These are phyloP conservation scores for Thelonectria discophora DNA, from an alignment of 2,329 filamentous ascomycete species.

Conservation along the genomic window DNA sequence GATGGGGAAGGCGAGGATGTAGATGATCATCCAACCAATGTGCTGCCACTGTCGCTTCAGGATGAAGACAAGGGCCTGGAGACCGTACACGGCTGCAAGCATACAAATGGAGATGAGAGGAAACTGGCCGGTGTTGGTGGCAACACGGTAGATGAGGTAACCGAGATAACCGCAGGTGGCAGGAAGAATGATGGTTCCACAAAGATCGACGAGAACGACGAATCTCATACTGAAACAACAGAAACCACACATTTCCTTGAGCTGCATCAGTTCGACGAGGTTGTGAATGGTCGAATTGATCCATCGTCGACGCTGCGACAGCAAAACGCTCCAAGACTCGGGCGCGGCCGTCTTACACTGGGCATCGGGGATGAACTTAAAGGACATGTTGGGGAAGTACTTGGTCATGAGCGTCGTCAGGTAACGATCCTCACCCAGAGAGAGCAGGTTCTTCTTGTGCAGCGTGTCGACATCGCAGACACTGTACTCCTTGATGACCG, in stretches of 20 bases:
- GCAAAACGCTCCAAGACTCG: slow-evolving; percentile 89
- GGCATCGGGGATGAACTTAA: slow-evolving; percentile 94
- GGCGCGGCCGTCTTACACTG: slow-evolving; percentile 94
- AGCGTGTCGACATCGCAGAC: slow-evolving; percentile 92
- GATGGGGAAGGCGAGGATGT: slow-evolving; percentile 92
- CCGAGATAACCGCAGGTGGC: slow-evolving; percentile 87
- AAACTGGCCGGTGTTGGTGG: slow-evolving; percentile 75
- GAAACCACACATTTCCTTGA: slow-evolving; percentile 97
- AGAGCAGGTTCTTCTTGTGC: slow-evolving; percentile 94
- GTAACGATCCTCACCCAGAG: slow-evolving; percentile 96
- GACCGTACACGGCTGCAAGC: slow-evolving; percentile 90
- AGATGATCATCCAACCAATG: slow-evolving; percentile 99
- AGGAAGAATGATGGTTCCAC: slow-evolving; percentile 90
- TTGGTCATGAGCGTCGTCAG: slow-evolving; percentile 98
- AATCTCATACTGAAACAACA: slow-evolving; percentile 99
- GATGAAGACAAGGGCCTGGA: slow-evolving; percentile 96
- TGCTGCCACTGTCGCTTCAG: slow-evolving; percentile 98
- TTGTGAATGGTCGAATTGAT: slow-evolving; percentile 99
- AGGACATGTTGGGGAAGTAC: slow-evolving; percentile 93
- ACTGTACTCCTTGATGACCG: slow-evolving; percentile 86
- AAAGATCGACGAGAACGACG: slow-evolving; percentile 92
- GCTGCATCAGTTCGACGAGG: slow-evolving; percentile 85
- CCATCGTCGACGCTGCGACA: slow-evolving; percentile 99
- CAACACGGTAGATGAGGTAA: slow-evolving; percentile 85
- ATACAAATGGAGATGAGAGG: slow-evolving; percentile 89